A percentile compares a stretch with the other conserved stretches of the same genome.
Conservation (phyloP, 2,329 filamentous ascomycete genomes). For the Fusarium sp. region DNA sequence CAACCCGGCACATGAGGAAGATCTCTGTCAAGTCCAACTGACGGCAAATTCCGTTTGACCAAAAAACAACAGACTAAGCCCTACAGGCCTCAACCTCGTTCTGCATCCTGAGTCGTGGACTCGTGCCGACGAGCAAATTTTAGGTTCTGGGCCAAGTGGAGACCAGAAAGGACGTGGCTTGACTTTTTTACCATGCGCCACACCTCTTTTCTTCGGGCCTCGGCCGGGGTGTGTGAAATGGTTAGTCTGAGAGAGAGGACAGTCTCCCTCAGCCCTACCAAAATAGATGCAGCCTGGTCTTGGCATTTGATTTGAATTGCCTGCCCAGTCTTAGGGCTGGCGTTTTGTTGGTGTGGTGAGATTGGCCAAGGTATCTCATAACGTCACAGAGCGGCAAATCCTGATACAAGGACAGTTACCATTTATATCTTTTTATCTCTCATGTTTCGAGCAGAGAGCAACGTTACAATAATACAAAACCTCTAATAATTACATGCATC, state of each 20-base stretch:
- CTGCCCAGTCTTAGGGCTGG: constrained; percentile 18
- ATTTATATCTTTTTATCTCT: background rate
- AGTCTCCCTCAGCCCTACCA: constrained; percentile 25
- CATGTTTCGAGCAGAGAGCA: background rate
- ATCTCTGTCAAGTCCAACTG: constrained; percentile 1
- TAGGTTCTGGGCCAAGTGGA: constrained; percentile 21
- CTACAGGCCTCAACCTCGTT: constrained; percentile 13
- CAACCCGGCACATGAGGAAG: constrained; percentile 24
- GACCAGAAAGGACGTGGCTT: constrained; percentile 10
- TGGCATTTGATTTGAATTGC: constrained; percentile 23
- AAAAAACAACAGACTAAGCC: constrained; percentile 28
- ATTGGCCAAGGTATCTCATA: constrained; percentile 5
- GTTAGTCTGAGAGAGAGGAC: too few species aligned
- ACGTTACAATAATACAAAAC: constrained; percentile 12
- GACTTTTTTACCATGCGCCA: background rate
- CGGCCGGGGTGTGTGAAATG: background rate
- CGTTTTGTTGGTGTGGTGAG: constrained; percentile 13
- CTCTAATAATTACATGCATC: constrained; percentile 22
- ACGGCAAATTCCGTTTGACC: constrained; percentile 10
- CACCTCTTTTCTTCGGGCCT: constrained; percentile 3
- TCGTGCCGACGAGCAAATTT: constrained; percentile 5
- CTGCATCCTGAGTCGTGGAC: constrained; percentile 29
- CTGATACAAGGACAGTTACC: background rate
- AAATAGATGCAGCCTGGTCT: constrained; percentile 1
- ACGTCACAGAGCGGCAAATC: background rate